Evolutionary conservation across 768 basidiomycete genomes (phyloP).

Genomic region (Collybia mongolica): DNA sequence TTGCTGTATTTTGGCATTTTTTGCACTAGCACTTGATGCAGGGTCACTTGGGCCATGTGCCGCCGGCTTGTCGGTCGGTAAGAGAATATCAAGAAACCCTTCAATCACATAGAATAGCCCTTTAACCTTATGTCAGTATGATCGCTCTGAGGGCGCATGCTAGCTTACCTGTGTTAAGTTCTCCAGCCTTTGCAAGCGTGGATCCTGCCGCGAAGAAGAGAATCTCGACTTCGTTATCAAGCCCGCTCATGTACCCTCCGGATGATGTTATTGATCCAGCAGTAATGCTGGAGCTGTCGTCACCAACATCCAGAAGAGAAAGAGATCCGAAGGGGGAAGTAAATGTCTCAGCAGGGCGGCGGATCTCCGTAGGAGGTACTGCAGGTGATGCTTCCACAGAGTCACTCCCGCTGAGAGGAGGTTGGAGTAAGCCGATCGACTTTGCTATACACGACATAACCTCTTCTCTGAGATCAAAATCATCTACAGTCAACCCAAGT

Average conservation of each 20-base stretch:
- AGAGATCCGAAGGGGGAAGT: slow-evolving; percentile 72
- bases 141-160: slow-evolving; percentile 3
- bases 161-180: slow-evolving; percentile 73
- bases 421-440: slow-evolving; percentile 91
- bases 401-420: slow-evolving; percentile 68
- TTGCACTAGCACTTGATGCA: slow-evolving; percentile 1
- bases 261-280: slow-evolving; percentile 53
- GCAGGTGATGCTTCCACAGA: slow-evolving; percentile 69
- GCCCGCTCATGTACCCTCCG: slow-evolving; percentile 68
- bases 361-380: slow-evolving; percentile 42
- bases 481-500: slow-evolving; percentile 46
- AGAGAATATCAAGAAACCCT: slow-evolving; percentile 89
- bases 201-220: slow-evolving; percentile 88
- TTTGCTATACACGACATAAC: slow-evolving; percentile 98
- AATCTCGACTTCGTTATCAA: slow-evolving; percentile 97
- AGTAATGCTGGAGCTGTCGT: slow-evolving; percentile 68
- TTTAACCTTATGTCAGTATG: slow-evolving; percentile 19
- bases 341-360: slow-evolving; percentile 43
- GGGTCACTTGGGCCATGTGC: slow-evolving; percentile 17
- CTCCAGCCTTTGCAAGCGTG: slow-evolving; percentile 84
- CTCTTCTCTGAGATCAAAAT: slow-evolving; percentile 93
- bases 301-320: slow-evolving; percentile 68
- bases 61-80: slow-evolving; percentile 50
- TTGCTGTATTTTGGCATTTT: slow-evolving; percentile 34
- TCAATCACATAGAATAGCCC: slow-evolving; percentile 95